These are phyloP conservation scores for Tetrapisispora phaffii DNA, from an alignment of 805 yeast genomes.

Conservation along the genomic window DNA sequence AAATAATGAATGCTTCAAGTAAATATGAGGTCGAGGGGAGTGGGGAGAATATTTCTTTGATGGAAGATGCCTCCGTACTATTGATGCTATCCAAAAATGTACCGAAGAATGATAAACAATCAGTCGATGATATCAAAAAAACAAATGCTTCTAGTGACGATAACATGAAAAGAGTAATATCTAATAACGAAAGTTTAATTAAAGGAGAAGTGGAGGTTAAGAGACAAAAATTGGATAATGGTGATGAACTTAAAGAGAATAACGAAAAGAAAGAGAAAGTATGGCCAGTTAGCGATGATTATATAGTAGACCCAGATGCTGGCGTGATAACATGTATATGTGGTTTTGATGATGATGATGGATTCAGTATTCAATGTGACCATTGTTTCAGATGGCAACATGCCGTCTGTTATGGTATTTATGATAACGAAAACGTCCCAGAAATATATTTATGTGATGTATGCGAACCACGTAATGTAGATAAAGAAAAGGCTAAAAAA, in stretches of 20 bases:
- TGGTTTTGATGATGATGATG: conserved; percentile 80
- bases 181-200: background rate
- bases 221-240: background rate
- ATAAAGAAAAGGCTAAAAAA: conserved; percentile 34
- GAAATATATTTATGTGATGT: conserved; percentile 72
- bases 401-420: conserved; percentile 75
- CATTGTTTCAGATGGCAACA: conserved; percentile 92
- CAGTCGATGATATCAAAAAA: background rate
- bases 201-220: background rate
- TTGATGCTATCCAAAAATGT: conserved; percentile 39
- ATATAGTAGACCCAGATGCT: conserved; percentile 68
- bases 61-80: conserved; percentile 51
- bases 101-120: background rate
- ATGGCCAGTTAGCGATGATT: conserved; percentile 34
- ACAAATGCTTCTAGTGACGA: no score
- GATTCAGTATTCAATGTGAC: conserved; percentile 93
- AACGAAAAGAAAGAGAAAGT: conserved; percentile 12
- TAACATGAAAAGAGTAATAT: background rate
- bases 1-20: background rate
- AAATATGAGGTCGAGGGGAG: no score
- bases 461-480: conserved; percentile 50
- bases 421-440: conserved; percentile 65
- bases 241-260: background rate
- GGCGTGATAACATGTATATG: conserved; percentile 88
- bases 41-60: conserved; percentile 18